These are phyloP conservation scores for Fusarium lateritium DNA, from an alignment of 2,329 filamentous ascomycete genomes.

Conservation along the genomic window DNA sequence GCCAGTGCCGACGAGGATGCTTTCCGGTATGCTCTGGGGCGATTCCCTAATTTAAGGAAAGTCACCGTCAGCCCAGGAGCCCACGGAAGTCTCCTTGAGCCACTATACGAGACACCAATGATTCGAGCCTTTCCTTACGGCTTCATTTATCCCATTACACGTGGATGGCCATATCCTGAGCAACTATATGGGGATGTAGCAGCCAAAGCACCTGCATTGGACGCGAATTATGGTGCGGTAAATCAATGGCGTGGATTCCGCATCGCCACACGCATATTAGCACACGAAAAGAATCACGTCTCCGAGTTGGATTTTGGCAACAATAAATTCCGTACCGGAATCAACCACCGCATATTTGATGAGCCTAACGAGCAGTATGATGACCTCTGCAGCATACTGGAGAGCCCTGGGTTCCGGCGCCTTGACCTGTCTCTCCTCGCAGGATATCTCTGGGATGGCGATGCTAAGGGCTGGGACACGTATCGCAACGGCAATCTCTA, in stretches of 20 bases:
- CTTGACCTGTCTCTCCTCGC: neutral
- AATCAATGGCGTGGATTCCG: neutral
- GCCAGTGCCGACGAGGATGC: neutral
- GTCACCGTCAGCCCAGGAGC: neutral
- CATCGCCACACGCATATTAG: neutral
- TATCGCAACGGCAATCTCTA: neutral
- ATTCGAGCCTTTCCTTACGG: neutral
- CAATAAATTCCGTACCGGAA: neutral
- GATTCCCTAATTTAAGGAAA: neutral
- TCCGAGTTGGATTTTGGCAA: neutral
- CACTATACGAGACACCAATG: neutral
- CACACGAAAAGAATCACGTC: neutral
- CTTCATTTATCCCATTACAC: neutral
- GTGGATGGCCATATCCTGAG: neutral
- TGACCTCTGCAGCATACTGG: neutral
- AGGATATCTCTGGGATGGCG: neutral
- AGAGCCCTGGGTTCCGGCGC: neutral
- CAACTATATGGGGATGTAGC: rapidly evolving
- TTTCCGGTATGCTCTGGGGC: neutral
- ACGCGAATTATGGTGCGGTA: neutral
- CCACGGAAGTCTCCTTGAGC: neutral
- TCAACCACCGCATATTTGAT: neutral
- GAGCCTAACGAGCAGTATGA: neutral
- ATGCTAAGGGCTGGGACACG: neutral
- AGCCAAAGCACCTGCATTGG: neutral